Conservation (phyloP, 2,329 filamentous ascomycete genomes). For the Microsporum audouinii region DNA sequence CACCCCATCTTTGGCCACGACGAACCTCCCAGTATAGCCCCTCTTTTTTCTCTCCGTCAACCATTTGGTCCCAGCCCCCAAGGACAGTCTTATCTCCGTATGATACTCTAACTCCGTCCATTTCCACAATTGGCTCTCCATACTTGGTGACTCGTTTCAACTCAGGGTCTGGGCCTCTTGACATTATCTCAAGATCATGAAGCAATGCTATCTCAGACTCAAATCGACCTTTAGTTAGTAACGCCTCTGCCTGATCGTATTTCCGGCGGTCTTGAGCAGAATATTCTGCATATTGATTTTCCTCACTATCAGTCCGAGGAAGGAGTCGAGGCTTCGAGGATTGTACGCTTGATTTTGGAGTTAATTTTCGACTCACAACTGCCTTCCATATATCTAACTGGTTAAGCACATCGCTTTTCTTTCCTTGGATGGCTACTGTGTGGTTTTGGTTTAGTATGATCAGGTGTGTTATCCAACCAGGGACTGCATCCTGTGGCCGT, state of each 20-base stretch:
- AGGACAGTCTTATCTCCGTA: slow-evolving; percentile 70
- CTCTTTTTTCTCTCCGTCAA: slow-evolving; percentile 36
- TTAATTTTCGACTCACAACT: slow-evolving; percentile 10
- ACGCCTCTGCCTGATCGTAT: slow-evolving; percentile 6
- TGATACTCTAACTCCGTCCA: slow-evolving; percentile 69
- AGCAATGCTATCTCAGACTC: slow-evolving; percentile 11
- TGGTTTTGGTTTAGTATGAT: slow-evolving; percentile 59
- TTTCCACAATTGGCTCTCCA: slow-evolving; percentile 71
- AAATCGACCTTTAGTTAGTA: slow-evolving; percentile 13
- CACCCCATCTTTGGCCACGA: slow-evolving; percentile 75
- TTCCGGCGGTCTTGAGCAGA: slow-evolving; percentile 11
- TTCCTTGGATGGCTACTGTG: slow-evolving; percentile 53
- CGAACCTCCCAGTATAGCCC: slow-evolving; percentile 76
- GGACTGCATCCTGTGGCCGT: slow-evolving; percentile 74
- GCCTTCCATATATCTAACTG: slow-evolving; percentile 22
- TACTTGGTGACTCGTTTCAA: not conserved
- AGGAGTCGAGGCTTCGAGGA: slow-evolving; percentile 19
- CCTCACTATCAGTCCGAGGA: slow-evolving; percentile 15
- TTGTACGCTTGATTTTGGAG: slow-evolving; percentile 17
- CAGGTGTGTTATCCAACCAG: slow-evolving; percentile 81
- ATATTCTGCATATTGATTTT: slow-evolving; percentile 6
- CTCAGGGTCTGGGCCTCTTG: not conserved
- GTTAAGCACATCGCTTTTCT: slow-evolving; percentile 50
- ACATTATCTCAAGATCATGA: slow-evolving; percentile 8
- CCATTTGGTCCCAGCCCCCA: slow-evolving; percentile 61